A percentile compares a stretch with the other conserved stretches of the same genome.
Conservation (phyloP, 2,329 filamentous ascomycete genomes). For the Exophiala xenobiotica region DNA sequence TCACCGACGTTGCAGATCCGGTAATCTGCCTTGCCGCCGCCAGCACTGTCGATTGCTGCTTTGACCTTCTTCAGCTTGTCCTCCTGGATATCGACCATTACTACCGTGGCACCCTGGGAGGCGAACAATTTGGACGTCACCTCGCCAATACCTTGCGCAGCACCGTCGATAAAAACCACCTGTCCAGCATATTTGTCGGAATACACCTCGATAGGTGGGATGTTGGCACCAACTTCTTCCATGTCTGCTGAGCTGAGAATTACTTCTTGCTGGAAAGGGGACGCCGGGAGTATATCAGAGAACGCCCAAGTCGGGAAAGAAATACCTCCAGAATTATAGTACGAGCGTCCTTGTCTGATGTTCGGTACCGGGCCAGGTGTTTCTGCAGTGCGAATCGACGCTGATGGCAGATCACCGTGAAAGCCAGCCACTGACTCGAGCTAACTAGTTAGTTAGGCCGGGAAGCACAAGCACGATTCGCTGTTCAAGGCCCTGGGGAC, state of each 20-base stretch:
- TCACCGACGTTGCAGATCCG: conserved; percentile 29
- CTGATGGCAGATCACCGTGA: no score
- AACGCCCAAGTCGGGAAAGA: no score
- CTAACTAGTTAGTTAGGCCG: no score
- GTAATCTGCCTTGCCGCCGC: conserved; percentile 18
- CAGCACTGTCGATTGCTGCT: conserved; percentile 6
- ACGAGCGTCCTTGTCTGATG: no score
- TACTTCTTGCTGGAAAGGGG: no score
- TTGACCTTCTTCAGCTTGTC: conserved; percentile 22
- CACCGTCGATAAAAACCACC: conserved; percentile 28
- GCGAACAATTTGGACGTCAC: conserved; percentile 27
- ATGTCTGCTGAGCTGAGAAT: background rate
- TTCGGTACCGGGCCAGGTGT: no score
- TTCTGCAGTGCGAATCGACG: no score
- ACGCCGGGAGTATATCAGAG: no score
- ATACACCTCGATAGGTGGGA: conserved; percentile 10
- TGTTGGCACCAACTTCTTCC: conserved; percentile 3
- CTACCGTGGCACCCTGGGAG: conserved; percentile 27
- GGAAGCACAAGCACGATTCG: no score
- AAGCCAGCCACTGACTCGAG: no score
- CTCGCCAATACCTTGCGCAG: conserved; percentile 30
- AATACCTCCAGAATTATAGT: no score
- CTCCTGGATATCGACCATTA: conserved; percentile 29
- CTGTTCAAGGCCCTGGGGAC: no score
- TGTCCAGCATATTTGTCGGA: conserved; percentile 14